These are phyloP conservation scores for Lantana camara DNA, from an alignment of 257 asterid species.

Conservation along the genomic window DNA sequence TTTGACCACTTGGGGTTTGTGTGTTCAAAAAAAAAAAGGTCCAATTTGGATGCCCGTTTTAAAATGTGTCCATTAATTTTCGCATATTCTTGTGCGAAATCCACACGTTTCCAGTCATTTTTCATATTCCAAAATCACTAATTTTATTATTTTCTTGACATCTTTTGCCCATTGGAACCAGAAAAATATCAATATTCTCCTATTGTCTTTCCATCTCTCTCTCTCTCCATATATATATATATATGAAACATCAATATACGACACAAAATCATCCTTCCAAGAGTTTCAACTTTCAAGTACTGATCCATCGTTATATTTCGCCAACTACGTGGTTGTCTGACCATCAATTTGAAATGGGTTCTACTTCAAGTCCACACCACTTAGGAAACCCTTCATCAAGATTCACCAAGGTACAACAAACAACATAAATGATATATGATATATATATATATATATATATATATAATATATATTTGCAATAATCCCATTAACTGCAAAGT, in stretches of 20 bases:
- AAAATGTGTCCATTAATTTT: neutral
- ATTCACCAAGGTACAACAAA: slow-evolving; percentile 12
- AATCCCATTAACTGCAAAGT: too few relatives aligned
- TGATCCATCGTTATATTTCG: too few relatives aligned
- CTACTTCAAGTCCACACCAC: slow-evolving; percentile 39
- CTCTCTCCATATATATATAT: neutral
- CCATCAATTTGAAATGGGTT: slow-evolving; percentile 34
- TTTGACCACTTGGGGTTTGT: too few relatives aligned
- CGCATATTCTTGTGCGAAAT: neutral
- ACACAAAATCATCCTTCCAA: too few relatives aligned
- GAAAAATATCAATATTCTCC: too few relatives aligned
- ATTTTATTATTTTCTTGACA: neutral
- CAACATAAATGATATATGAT: neutral
- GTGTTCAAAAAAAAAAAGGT: too few relatives aligned
- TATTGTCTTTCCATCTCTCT: too few relatives aligned
- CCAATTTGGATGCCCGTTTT: too few relatives aligned
- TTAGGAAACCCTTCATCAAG: slow-evolving; percentile 23
- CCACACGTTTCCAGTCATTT: slow-evolving; percentile 2
- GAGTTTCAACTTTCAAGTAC: too few relatives aligned
- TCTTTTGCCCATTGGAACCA: neutral
- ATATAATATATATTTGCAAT: too few relatives aligned
- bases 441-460: too few relatives aligned
- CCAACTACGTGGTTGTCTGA: too few relatives aligned
- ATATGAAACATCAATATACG: neutral
- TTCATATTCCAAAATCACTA: neutral